phyloP scores from a whole-genome alignment of 176 grass and related monocot genomes.

The Dendrocalamus sinicus region DNA sequence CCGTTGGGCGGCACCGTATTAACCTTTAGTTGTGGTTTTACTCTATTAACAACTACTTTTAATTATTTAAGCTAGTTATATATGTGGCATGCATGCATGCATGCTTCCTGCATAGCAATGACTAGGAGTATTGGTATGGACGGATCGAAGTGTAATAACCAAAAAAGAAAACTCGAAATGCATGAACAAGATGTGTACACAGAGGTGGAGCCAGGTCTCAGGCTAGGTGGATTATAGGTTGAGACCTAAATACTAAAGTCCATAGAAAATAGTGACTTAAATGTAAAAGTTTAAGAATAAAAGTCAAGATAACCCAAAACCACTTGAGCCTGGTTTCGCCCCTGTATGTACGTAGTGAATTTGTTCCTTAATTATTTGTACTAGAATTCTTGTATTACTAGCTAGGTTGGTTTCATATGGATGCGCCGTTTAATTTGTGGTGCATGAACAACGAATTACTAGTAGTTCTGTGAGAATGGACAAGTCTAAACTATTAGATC shows the following conservation, averaged over 20 bases:
- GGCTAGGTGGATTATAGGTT: no score
- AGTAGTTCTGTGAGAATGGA: background rate
- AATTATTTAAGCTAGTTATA: background rate
- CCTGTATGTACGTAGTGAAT: no score
- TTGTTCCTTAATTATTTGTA: background rate
- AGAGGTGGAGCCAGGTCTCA: no score
- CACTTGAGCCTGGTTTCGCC: no score
- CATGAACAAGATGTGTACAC: background rate
- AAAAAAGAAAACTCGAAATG: background rate
- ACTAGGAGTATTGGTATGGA: background rate
- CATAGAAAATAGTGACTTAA: no score
- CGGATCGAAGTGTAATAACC: background rate
- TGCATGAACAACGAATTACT: background rate
- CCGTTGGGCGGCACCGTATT: background rate
- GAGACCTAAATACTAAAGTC: no score
- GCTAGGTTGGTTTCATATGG: background rate
- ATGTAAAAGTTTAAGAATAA: no score
- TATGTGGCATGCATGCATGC: background rate
- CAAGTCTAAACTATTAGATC: background rate
- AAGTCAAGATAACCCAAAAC: no score
- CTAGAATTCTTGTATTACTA: background rate
- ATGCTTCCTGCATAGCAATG: background rate
- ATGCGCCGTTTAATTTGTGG: background rate
- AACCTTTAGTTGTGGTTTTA: background rate
- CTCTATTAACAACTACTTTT: background rate